These are phyloP conservation scores for Euryodendron excelsum DNA, from an alignment of 148 eudicot species.

Conservation along the genomic window DNA sequence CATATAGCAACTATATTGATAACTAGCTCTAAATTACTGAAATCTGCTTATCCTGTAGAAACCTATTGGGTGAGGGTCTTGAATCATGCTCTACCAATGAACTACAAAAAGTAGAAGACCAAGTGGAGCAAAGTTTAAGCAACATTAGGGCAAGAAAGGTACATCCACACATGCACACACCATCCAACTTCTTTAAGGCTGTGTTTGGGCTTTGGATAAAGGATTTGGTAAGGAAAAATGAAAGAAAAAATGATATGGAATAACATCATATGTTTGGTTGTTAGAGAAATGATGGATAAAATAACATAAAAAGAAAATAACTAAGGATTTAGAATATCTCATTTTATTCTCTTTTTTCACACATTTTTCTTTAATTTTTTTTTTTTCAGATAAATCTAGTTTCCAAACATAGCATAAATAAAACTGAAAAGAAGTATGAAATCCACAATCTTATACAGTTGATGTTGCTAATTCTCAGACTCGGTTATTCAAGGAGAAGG, in stretches of 20 bases:
- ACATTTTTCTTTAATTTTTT: too few species aligned
- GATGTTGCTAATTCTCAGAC: slow-evolving; percentile 35
- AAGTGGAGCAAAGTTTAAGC: slow-evolving; percentile 52
- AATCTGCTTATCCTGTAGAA: slow-evolving; percentile 32
- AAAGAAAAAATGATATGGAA: too few species aligned
- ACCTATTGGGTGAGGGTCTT: slow-evolving; percentile 51
- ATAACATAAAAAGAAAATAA: too few species aligned
- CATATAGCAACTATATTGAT: background rate
- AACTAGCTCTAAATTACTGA: background rate
- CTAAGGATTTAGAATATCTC: too few species aligned
- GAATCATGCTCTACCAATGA: slow-evolving; percentile 54
- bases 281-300: background rate
- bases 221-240: too few species aligned
- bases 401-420: too few species aligned
- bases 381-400: too few species aligned
- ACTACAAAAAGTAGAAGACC: slow-evolving; percentile 49
- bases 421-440: too few species aligned
- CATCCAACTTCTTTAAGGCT: background rate
- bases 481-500: slow-evolving; percentile 44
- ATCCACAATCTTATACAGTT: background rate
- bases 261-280: too few species aligned
- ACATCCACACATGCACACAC: background rate
- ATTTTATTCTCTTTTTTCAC: too few species aligned
- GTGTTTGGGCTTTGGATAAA: too few species aligned
- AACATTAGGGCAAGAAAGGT: slow-evolving; percentile 64